These are phyloP conservation scores for Buxus sempervirens DNA, from an alignment of 164 flowering plant genomes.

Conservation along the genomic window DNA sequence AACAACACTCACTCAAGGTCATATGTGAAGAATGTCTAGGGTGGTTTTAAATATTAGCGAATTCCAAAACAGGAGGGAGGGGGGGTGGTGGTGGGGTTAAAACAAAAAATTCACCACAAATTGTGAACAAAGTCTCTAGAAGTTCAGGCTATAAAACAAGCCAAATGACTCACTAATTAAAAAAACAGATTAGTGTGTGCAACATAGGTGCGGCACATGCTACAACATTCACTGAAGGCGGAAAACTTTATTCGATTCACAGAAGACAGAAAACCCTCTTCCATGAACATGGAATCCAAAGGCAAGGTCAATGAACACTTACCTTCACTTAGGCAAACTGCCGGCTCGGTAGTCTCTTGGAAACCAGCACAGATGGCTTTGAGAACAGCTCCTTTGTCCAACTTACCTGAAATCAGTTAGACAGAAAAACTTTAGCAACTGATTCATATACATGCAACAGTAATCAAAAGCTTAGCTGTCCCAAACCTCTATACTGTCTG, in stretches of 20 bases:
- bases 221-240: too few species aligned
- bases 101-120: too few species aligned
- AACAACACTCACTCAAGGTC: too few species aligned
- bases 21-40: not conserved
- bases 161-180: too few species aligned
- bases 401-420: slow-evolving; percentile 57
- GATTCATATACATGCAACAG: not conserved
- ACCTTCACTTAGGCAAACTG: slow-evolving; percentile 82
- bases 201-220: too few species aligned
- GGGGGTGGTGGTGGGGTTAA: not conserved
- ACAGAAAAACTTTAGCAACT: not conserved
- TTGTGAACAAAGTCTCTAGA: too few species aligned
- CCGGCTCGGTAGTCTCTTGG: slow-evolving; percentile 90
- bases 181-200: too few species aligned
- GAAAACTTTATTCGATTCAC: too few species aligned
- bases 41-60: not conserved
- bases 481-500: slow-evolving; percentile 85
- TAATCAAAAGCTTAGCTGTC: not conserved
- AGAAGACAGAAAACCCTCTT: too few species aligned
- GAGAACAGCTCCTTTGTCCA: slow-evolving; percentile 88
- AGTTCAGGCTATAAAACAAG: too few species aligned
- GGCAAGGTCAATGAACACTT: slow-evolving; percentile 3
- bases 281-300: not conserved
- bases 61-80: not conserved
- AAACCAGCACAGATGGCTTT: slow-evolving; percentile 95